phyloP scores from a whole-genome alignment of 345 rosid species.

The Heritiera littoralis region DNA sequence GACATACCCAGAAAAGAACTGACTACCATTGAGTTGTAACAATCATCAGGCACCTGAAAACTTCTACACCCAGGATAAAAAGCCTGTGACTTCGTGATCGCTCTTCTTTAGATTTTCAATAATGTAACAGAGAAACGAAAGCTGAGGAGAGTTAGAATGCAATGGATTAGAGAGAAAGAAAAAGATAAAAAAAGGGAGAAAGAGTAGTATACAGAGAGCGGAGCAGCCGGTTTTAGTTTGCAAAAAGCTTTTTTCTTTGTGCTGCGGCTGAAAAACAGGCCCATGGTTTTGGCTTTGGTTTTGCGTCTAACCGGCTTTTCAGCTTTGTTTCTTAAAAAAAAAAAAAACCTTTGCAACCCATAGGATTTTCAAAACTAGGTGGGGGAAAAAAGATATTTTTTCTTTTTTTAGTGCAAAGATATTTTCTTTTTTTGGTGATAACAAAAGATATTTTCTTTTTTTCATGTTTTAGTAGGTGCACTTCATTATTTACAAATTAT shows the following conservation, averaged over 20 bases:
- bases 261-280: conserved; percentile 42
- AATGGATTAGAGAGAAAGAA: conserved; percentile 14
- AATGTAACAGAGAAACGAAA: neutral
- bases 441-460: too few relatives aligned
- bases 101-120: neutral
- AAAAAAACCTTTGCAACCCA: conserved; percentile 22
- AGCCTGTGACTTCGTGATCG: too few relatives aligned
- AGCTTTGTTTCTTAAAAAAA: neutral
- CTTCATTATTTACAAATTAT: too few relatives aligned
- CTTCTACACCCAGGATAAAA: neutral
- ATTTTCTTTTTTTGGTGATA: too few relatives aligned
- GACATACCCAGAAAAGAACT: conserved; percentile 22
- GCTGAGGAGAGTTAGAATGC: neutral
- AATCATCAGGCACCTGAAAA: conserved; percentile 19
- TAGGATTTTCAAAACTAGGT: conserved; percentile 24
- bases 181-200: neutral
- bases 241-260: conserved; percentile 17
- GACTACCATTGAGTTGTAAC: conserved; percentile 16
- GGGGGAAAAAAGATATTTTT: neutral
- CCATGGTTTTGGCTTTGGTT: conserved; percentile 48
- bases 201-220: conserved; percentile 30
- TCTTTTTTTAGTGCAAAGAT: too few relatives aligned
- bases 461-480: too few relatives aligned
- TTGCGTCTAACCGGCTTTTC: conserved; percentile 16
- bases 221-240: conserved; percentile 58